phyloP scores from a whole-genome alignment of 441 rosid species.

The Pelargonium cotyledonis region DNA sequence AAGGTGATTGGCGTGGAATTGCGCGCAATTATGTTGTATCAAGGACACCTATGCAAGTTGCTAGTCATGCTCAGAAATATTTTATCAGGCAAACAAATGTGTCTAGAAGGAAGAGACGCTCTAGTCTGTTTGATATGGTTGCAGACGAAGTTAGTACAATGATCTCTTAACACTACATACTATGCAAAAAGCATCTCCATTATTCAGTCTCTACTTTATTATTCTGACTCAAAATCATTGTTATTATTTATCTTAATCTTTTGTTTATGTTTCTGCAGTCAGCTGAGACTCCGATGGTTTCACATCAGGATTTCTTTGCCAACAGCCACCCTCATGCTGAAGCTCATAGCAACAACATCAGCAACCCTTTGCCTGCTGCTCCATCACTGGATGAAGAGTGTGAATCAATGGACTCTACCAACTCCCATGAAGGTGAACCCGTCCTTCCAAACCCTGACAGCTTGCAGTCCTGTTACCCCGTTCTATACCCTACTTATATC shows the following conservation, averaged over 20 bases:
- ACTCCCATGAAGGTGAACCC: conserved; percentile 59
- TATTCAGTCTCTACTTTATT: neutral
- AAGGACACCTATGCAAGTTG: conserved; percentile 72
- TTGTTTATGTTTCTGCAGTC: conserved; percentile 33
- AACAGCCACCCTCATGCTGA: conserved; percentile 34
- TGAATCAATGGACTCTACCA: conserved; percentile 88
- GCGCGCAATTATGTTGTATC: conserved; percentile 56
- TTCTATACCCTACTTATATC: conserved; percentile 64
- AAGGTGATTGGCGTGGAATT: conserved; percentile 78
- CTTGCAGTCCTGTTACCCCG: conserved; percentile 47
- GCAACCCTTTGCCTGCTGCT: conserved; percentile 31
- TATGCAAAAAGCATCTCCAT: neutral
- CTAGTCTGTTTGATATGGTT: conserved; percentile 63
- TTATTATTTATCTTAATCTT: neutral
- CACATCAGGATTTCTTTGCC: conserved; percentile 44
- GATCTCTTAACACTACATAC: neutral
- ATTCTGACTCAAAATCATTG: neutral
- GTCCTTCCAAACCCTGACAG: conserved; percentile 37
- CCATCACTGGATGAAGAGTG: conserved; percentile 66
- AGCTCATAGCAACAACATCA: conserved; percentile 31
- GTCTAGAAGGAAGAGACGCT: conserved; percentile 65
- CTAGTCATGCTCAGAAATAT: conserved; percentile 76
- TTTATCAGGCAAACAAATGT: conserved; percentile 59
- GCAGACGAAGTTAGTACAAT: conserved; percentile 51
- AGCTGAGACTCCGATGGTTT: conserved; percentile 42